Evolutionary conservation across 768 basidiomycete species (phyloP).

Genomic region (Tephrocybe rancida): DNA sequence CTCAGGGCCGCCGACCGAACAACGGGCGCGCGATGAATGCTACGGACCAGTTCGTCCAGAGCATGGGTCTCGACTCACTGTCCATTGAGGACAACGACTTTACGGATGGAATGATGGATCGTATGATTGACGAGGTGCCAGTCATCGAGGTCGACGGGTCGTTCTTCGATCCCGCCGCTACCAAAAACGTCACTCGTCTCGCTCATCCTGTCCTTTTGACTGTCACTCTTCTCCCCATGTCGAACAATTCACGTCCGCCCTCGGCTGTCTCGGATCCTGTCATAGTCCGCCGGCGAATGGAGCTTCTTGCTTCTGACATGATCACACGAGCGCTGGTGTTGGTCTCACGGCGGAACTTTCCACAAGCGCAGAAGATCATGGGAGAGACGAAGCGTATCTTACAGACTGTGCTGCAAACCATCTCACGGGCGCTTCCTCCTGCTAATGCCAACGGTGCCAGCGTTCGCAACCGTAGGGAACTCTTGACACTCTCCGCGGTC

Average conservation of each 20-base stretch:
- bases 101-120: constrained; percentile 91
- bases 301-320: constrained; percentile 96
- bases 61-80: constrained; percentile 79
- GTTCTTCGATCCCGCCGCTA: constrained; percentile 89
- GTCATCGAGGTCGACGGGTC: constrained; percentile 95
- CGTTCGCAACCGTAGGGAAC: constrained; percentile 77
- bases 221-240: constrained; percentile 80
- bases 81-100: constrained; percentile 78
- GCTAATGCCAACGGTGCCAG: constrained; percentile 50
- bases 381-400: constrained; percentile 91
- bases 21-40: constrained; percentile 60
- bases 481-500: constrained; percentile 70
- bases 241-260: constrained; percentile 39
- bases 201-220: constrained; percentile 95
- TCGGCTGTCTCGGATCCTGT: constrained; percentile 73
- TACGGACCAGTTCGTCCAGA: constrained; percentile 87
- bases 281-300: constrained; percentile 94
- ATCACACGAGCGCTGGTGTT: constrained; percentile 92
- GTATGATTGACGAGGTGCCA: constrained; percentile 97
- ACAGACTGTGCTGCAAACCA: constrained; percentile 85
- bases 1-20: constrained; percentile 23
- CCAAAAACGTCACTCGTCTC: constrained; percentile 83
- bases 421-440: constrained; percentile 71
- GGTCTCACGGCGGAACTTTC: constrained; percentile 87
- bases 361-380: constrained; percentile 89